Conservation (phyloP, 345 rosid genomes). For the Acer campestre region DNA sequence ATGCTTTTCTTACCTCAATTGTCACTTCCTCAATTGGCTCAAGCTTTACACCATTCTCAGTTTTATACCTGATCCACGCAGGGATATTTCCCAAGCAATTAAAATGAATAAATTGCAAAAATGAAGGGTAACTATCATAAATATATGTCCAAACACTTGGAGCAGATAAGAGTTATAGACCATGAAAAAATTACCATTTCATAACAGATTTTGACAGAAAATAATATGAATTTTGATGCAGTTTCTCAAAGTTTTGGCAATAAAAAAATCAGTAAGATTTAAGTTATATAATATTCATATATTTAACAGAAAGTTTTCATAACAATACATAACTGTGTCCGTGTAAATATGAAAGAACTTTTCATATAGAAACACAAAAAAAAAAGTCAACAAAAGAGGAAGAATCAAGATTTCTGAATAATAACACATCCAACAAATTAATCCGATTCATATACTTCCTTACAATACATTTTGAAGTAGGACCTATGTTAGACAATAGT, state of each 20-base stretch:
- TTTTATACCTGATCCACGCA: slow-evolving; percentile 69
- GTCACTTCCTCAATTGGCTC: slow-evolving; percentile 98
- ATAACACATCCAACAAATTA: not conserved
- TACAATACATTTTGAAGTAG: not conserved
- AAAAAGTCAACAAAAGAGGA: not conserved
- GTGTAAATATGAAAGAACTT: not conserved
- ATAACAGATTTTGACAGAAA: not conserved
- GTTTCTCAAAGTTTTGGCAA: not conserved
- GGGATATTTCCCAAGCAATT: not conserved
- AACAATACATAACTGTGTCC: not conserved
- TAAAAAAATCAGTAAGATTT: not conserved
- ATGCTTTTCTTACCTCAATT: slow-evolving; percentile 57
- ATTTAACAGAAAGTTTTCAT: not conserved
- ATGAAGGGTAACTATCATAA: not conserved
- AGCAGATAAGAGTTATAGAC: slow-evolving; percentile 1
- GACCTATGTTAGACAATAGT: not conserved
- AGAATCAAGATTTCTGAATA: not conserved
- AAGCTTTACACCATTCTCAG: slow-evolving; percentile 63
- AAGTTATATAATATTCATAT: not conserved
- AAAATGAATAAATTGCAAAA: slow-evolving; percentile 5
- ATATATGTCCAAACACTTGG: not conserved
- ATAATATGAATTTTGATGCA: not conserved
- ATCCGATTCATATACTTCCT: not conserved
- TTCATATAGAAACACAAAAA: not conserved
- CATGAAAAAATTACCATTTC: not conserved